These are phyloP conservation scores for Candida smagusa DNA, from an alignment of 1,139 yeast species.

Conservation along the genomic window DNA sequence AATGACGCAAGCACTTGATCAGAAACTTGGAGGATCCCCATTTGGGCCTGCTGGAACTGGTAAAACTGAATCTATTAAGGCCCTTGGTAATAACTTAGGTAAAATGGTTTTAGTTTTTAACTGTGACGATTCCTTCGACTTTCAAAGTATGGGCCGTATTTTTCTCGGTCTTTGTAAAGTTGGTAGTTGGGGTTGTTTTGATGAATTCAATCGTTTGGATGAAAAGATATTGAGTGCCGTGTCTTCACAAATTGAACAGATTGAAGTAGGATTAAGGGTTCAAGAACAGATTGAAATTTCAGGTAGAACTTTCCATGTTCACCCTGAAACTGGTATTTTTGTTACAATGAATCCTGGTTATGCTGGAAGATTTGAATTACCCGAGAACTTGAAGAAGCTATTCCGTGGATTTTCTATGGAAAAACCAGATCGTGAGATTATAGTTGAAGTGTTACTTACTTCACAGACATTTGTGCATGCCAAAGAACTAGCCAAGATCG, in stretches of 20 bases:
- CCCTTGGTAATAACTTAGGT: conserved; percentile 79
- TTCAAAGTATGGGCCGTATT: conserved; percentile 73
- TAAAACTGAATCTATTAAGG: conserved; percentile 87
- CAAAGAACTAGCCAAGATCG: conserved; percentile 36
- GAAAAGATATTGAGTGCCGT: conserved; percentile 76
- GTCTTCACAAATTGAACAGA: conserved; percentile 74
- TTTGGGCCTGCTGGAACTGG: conserved; percentile 99
- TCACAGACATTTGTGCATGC: conserved; percentile 70
- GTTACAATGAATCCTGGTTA: conserved; percentile 93
- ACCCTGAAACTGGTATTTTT: conserved; percentile 66
- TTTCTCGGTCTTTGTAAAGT: conserved; percentile 79
- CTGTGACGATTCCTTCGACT: conserved; percentile 90
- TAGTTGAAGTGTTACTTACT: conserved; percentile 68
- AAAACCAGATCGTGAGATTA: conserved; percentile 65
- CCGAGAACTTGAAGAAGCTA: conserved; percentile 79
- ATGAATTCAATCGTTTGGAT: conserved; percentile 85
- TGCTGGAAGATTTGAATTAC: conserved; percentile 76
- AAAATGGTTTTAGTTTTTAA: conserved; percentile 80
- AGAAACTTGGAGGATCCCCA: conserved; percentile 83
- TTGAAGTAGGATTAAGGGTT: conserved; percentile 51
- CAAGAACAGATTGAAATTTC: conserved; percentile 41
- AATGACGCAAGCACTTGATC: conserved; percentile 72
- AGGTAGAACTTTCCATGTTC: conserved; percentile 42
- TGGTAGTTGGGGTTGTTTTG: conserved; percentile 96
- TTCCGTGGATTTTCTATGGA: conserved; percentile 77